Base-by-base conservation (phyloP, 2,329 filamentous ascomycete species). In the Lecanicillium sp. region DNA sequence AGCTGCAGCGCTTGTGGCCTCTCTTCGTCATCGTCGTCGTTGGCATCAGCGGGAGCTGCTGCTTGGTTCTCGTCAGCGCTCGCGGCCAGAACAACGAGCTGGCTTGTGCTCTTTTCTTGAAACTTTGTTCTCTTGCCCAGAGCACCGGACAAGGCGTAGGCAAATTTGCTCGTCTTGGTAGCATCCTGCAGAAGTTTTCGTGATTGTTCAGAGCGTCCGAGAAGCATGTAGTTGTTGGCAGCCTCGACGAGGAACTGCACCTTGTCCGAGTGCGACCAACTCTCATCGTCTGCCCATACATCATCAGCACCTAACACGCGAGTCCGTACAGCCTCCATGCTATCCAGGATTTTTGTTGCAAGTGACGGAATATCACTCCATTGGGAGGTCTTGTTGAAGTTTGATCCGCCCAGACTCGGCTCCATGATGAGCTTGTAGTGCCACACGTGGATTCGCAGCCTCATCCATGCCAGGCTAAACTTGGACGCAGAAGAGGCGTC, bases 51-150 rank as follows among this genome's bases (percentile, higher is more conserved):
- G 4, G 40, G 35, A 4, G 31, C 33, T 12, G 44, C 48, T 4
- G 51, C 39, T 3, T 47, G 50, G 18, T 51, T 48, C 1, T 62
- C 54, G 17, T 64, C 62, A 6, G 67, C 68, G 55, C 89, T 95
- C 57, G 78, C 87, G 1, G 92, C 92, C 20, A 96, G 66, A 3
- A 98, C 86, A 2, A 98, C 84, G 19, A 98, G 70, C 58, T 98
- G 92, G 51, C 87, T 95, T 44, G 80, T 80, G 51, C 80, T 83
- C 43, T 78, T 83, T 52, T 87, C 73, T 58, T 94, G 86, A 41
- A 80, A 94, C 48, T 75, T 83, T 1, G 86, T 94, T 43, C 83
- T 70, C 62, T 88, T 96, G 13, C 92, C 92, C 48, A 98, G 62
- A 16, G 85, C 78, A 28, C 92, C 92, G 0, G 87, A 94, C 40